These are phyloP conservation scores for Plectosphaerella sp. DNA, from an alignment of 2,329 filamentous ascomycete species.

Conservation along the genomic window DNA sequence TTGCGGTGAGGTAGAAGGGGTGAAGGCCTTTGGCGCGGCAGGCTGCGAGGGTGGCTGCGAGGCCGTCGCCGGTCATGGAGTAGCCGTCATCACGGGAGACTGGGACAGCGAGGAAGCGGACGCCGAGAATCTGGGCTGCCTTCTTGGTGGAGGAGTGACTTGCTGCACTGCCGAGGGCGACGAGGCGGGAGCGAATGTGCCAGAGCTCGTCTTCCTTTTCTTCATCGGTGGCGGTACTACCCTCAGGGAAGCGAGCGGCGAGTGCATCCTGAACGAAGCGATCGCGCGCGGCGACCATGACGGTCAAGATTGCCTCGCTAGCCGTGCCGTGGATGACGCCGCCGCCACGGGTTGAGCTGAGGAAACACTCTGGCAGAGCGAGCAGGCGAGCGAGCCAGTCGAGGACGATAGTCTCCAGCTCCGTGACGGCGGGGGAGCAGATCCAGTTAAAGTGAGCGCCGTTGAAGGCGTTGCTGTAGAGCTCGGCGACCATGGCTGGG, in stretches of 20 bases:
- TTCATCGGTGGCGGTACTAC: constrained; percentile 34
- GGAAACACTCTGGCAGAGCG: constrained; percentile 66
- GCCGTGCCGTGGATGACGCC: constrained; percentile 94
- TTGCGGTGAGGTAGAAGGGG: constrained; percentile 83
- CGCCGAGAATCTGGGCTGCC: constrained; percentile 78
- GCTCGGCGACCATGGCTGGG: constrained; percentile 82
- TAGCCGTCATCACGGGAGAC: constrained; percentile 60
- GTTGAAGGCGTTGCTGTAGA: constrained; percentile 86
- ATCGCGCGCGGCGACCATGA: constrained; percentile 83
- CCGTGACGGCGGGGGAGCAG: constrained; percentile 85
- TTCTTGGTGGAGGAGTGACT: constrained; percentile 85
- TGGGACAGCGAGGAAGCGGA: constrained; percentile 70
- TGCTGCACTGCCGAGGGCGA: constrained; percentile 75
- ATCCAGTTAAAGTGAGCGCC: constrained; percentile 97
- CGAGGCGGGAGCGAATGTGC: constrained; percentile 49
- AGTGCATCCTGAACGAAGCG: constrained; percentile 62
- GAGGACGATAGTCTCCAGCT: constrained; percentile 87
- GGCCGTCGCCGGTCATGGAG: constrained; percentile 60
- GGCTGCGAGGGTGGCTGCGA: constrained; percentile 59
- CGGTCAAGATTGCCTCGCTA: constrained; percentile 80
- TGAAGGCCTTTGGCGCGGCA: constrained; percentile 66
- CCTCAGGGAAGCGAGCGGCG: constrained; percentile 41
- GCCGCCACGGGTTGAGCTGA: constrained; percentile 68
- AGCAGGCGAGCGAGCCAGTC: constrained; percentile 85
- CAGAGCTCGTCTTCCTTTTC: constrained; percentile 68